A percentile compares a stretch with the other conserved stretches of the same genome.
Evolutionary conservation across 305 asterid species (phyloP).

Genomic region (Monarda citriodora): DNA sequence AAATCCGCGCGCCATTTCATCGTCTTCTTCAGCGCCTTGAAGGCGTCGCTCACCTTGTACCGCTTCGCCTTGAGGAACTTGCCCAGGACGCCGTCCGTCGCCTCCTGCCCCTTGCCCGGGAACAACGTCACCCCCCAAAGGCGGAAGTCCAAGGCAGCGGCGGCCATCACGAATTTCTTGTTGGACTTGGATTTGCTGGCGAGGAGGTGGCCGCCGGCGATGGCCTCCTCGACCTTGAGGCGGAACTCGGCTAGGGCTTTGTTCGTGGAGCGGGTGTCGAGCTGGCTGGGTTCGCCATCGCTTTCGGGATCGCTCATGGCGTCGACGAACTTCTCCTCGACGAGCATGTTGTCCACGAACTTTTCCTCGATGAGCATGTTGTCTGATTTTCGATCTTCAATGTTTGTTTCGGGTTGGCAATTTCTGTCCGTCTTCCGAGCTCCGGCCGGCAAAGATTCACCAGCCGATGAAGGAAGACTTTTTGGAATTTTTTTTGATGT

Average conservation of each 20-base stretch:
- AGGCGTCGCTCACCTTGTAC: constrained; percentile 63
- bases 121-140: constrained; percentile 87
- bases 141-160: constrained; percentile 25
- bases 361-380: constrained; percentile 18
- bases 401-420: background rate
- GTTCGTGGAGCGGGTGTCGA: constrained; percentile 27
- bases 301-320: constrained; percentile 21
- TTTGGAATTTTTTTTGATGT: background rate
- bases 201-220: constrained; percentile 43
- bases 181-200: constrained; percentile 24
- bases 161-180: background rate
- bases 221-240: constrained; percentile 65
- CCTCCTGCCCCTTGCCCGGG: constrained; percentile 50
- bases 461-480: constrained; percentile 22
- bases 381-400: background rate
- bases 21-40: constrained; percentile 49
- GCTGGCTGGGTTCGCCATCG: constrained; percentile 24
- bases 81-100: constrained; percentile 55
- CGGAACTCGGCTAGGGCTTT: constrained; percentile 59
- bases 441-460: constrained; percentile 24
- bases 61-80: constrained; percentile 70
- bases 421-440: constrained; percentile 12
- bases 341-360: constrained; percentile 11
- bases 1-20: constrained; percentile 68
- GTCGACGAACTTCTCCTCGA: constrained; percentile 22